Evolutionary conservation across 495 filamentous ascomycete species (phyloP).

Genomic region (Patellaria atrata): DNA sequence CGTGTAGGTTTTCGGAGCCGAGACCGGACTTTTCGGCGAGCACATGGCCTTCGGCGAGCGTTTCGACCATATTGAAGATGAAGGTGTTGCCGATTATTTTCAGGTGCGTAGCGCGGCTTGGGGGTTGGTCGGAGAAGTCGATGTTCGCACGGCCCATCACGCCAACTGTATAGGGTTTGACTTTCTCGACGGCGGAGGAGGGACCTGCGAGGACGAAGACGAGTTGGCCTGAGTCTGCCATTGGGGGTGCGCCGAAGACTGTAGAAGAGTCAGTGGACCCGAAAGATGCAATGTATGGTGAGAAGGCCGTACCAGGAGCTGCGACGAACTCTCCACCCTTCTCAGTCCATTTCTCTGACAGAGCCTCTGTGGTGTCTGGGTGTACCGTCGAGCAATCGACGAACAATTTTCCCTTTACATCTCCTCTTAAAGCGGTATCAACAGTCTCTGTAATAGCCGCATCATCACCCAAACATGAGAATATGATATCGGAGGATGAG

Average conservation of each 20-base stretch:
- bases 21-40: slow-evolving; percentile 72
- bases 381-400: slow-evolving; percentile 83
- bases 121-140: slow-evolving; percentile 49
- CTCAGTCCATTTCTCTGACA: slow-evolving; percentile 39
- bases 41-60: slow-evolving; percentile 58
- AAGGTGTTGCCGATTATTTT: slow-evolving; percentile 85
- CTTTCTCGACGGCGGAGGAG: slow-evolving; percentile 40
- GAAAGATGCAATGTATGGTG: background rate
- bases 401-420: slow-evolving; percentile 54
- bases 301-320: slow-evolving; percentile 37
- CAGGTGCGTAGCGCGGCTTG: slow-evolving; percentile 44
- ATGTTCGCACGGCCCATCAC: slow-evolving; percentile 61
- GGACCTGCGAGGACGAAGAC: slow-evolving; percentile 66
- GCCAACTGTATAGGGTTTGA: slow-evolving; percentile 61
- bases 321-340: slow-evolving; percentile 61
- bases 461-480: slow-evolving; percentile 74
- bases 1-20: slow-evolving; percentile 51
- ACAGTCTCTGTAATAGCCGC: slow-evolving; percentile 47
- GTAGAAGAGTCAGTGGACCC: slow-evolving; percentile 7
- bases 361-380: slow-evolving; percentile 58
- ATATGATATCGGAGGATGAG: slow-evolving; percentile 57
- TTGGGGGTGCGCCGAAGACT: slow-evolving; percentile 70
- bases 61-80: slow-evolving; percentile 68
- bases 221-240: slow-evolving; percentile 62
- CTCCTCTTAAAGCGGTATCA: slow-evolving; percentile 26